These are phyloP conservation scores for Grosmannia clavigera DNA, from an alignment of 2,329 filamentous ascomycete genomes.

Conservation along the genomic window DNA sequence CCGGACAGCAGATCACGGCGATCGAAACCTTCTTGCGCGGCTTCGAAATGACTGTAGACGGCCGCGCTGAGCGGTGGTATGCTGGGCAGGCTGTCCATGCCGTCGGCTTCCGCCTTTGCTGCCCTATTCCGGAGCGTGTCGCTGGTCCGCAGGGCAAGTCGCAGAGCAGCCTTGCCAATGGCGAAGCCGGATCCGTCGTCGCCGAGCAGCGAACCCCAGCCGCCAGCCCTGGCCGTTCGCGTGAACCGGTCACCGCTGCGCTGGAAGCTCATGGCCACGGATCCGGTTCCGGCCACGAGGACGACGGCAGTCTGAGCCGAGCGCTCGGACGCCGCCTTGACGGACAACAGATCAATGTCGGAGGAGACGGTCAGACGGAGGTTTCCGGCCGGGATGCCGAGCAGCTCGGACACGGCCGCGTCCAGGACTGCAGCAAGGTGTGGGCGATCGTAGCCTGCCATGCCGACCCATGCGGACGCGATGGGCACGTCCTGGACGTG, in stretches of 20 bases:
- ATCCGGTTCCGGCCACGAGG: constrained; percentile 30
- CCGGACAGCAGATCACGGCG: neutral
- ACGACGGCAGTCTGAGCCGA: constrained; percentile 18
- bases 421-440: constrained; percentile 17
- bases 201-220: constrained; percentile 30
- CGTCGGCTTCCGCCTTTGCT: neutral
- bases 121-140: neutral
- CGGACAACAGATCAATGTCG: constrained; percentile 27
- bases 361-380: constrained; percentile 20
- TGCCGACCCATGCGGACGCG: constrained; percentile 23
- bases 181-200: constrained; percentile 30
- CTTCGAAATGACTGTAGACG: neutral
- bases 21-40: neutral
- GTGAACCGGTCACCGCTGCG: constrained; percentile 10
- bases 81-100: neutral
- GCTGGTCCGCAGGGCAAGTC: constrained; percentile 18
- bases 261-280: constrained; percentile 26
- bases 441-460: constrained; percentile 27
- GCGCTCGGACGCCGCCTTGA: constrained; percentile 9
- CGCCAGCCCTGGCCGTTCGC: constrained; percentile 24
- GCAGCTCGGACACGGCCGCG: constrained; percentile 15
- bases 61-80: neutral
- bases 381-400: constrained; percentile 14
- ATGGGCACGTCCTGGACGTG: constrained; percentile 6
- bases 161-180: constrained; percentile 24